These are phyloP conservation scores for Margaritispora aquatica DNA, from an alignment of 495 filamentous ascomycete species.

Conservation along the genomic window DNA sequence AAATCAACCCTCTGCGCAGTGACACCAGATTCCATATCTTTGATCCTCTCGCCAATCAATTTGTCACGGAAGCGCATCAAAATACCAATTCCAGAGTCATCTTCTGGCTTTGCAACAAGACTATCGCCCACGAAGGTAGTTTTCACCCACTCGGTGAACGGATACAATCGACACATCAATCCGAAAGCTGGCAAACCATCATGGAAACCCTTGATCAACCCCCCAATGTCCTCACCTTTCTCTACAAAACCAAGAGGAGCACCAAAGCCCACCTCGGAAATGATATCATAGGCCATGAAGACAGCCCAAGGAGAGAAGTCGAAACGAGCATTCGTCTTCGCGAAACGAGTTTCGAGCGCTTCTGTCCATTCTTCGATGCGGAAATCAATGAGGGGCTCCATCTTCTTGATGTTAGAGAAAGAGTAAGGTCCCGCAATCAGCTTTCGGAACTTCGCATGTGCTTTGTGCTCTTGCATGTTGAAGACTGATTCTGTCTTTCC, in stretches of 20 bases:
- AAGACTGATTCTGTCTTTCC: background rate
- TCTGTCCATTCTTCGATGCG: background rate
- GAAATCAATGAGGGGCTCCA: background rate
- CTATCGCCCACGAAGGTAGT: slow-evolving; percentile 22
- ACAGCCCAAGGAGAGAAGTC: background rate
- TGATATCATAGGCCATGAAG: background rate
- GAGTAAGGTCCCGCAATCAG: background rate
- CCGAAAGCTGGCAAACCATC: background rate
- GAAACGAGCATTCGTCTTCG: slow-evolving; percentile 25
- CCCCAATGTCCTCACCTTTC: background rate
- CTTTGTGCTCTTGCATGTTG: background rate
- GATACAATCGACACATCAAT: background rate
- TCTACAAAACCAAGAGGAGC: background rate
- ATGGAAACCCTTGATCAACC: background rate
- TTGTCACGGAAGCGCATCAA: slow-evolving; percentile 44
- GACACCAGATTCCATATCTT: slow-evolving; percentile 24
- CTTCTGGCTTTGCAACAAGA: slow-evolving; percentile 46
- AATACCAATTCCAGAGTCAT: slow-evolving; percentile 44
- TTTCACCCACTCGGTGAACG: background rate
- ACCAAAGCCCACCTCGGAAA: background rate
- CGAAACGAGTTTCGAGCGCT: background rate
- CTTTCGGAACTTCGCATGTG: background rate
- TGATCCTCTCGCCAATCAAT: slow-evolving; percentile 28
- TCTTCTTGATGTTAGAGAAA: background rate
- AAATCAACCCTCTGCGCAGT: slow-evolving; percentile 28